A percentile compares a stretch with the other conserved stretches of the same genome.
Conservation (phyloP, 208 protist genomes). For the Trypanosoma scelopori region DNA sequence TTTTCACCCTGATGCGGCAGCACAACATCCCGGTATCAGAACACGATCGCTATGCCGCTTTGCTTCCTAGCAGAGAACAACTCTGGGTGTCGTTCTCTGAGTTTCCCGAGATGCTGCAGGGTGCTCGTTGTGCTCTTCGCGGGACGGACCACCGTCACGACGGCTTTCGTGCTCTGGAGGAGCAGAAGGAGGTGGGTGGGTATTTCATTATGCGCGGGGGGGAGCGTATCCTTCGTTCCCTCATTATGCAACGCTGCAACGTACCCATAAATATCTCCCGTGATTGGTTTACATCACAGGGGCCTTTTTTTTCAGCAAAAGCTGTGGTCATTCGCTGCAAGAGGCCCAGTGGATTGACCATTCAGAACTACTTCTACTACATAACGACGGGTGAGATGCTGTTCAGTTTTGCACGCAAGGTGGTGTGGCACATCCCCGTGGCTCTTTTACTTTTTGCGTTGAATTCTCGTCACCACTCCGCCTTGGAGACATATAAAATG, state of each 20-base stretch:
- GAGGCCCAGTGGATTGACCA: conserved; percentile 88
- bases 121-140: conserved; percentile 75
- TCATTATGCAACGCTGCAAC: conserved; percentile 96
- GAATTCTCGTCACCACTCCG: conserved; percentile 56
- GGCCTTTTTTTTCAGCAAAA: conserved; percentile 94
- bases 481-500: conserved; percentile 61
- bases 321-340: conserved; percentile 96
- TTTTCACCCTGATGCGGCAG: conserved; percentile 66
- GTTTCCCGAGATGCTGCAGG: conserved; percentile 88
- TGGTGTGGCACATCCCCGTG: conserved; percentile 86
- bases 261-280: conserved; percentile 93
- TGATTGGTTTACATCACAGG: conserved; percentile 89
- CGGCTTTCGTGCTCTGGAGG: conserved; percentile 86
- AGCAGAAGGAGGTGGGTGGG: conserved; percentile 96
- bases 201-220: conserved; percentile 99
- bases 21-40: conserved; percentile 44
- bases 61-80: conserved; percentile 82
- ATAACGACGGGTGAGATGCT: conserved; percentile 85
- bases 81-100: conserved; percentile 73
- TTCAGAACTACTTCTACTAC: conserved; percentile 98
- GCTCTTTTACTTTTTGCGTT: conserved; percentile 68
- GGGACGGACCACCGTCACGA: conserved; percentile 61
- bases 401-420: conserved; percentile 84
- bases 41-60: conserved; percentile 52
- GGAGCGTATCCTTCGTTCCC: conserved; percentile 97